Percentiles rank a stretch among this genome's conserved stretches.
phyloP scores from a whole-genome alignment of 805 yeast genomes.

The Spathaspora passalidarum region DNA sequence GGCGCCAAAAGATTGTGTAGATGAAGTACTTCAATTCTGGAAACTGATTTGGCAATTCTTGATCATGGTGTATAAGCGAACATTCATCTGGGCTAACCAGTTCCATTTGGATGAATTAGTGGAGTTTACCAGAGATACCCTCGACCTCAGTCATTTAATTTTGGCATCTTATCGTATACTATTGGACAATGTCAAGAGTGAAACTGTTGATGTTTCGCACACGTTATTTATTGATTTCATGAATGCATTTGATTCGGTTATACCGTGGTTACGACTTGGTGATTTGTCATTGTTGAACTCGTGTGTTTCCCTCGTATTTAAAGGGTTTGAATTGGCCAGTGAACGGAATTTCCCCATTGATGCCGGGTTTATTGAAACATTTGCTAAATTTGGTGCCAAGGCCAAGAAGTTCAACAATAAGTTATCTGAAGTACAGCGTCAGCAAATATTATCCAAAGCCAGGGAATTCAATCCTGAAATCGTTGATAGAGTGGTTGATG shows the following conservation, averaged over 20 bases:
- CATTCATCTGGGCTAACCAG: slow-evolving; percentile 71
- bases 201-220: slow-evolving; percentile 7
- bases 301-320: slow-evolving; percentile 68
- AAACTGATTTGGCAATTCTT: slow-evolving; percentile 67
- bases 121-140: slow-evolving; percentile 82
- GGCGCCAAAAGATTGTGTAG: slow-evolving; percentile 11
- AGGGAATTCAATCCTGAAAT: slow-evolving; percentile 49
- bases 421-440: slow-evolving; percentile 62
- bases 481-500: slow-evolving; percentile 50
- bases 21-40: slow-evolving; percentile 50
- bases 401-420: slow-evolving; percentile 70
- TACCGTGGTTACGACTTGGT: slow-evolving; percentile 80
- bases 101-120: slow-evolving; percentile 56
- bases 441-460: slow-evolving; percentile 61
- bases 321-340: slow-evolving; percentile 61
- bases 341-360: slow-evolving; percentile 53
- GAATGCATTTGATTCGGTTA: slow-evolving; percentile 62
- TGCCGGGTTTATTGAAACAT: slow-evolving; percentile 48
- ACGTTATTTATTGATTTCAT: slow-evolving; percentile 51
- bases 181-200: slow-evolving; percentile 14
- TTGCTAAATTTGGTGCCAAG: slow-evolving; percentile 63
- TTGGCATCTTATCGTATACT: slow-evolving; percentile 61
- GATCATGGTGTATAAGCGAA: slow-evolving; percentile 61
- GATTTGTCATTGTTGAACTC: slow-evolving; percentile 70
- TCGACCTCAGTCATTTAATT: slow-evolving; percentile 71